These are phyloP conservation scores for Hypericum androsaemum DNA, from an alignment of 345 rosid genomes.

Conservation along the genomic window DNA sequence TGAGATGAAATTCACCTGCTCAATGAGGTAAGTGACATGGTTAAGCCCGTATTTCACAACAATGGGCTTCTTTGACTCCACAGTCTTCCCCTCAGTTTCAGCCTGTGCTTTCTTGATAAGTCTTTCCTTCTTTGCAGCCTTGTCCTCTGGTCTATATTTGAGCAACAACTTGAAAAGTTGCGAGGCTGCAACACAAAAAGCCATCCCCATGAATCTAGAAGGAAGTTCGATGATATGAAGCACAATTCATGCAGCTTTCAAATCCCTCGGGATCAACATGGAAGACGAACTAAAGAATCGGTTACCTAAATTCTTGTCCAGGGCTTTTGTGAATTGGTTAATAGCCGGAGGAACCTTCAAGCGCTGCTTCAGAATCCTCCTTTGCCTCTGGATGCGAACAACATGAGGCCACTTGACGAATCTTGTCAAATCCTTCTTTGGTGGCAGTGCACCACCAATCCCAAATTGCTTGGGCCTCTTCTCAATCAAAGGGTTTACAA, in stretches of 20 bases:
- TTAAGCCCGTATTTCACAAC: conserved; percentile 2
- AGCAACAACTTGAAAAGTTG: conserved; percentile 1
- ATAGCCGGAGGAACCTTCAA: neutral
- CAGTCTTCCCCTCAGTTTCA: neutral
- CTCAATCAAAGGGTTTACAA: too few species aligned
- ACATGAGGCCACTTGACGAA: neutral
- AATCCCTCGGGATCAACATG: too few species aligned
- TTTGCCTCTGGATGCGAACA: conserved; percentile 1
- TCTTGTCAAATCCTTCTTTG: neutral
- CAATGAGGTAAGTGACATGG: neutral
- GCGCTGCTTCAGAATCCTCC: neutral
- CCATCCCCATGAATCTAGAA: too few species aligned
- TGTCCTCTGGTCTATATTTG: too few species aligned
- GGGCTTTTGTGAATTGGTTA: neutral
- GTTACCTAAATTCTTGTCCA: neutral
- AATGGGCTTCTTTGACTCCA: conserved; percentile 1
- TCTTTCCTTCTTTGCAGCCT: too few species aligned
- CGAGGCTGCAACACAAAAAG: neutral
- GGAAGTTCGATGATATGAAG: too few species aligned
- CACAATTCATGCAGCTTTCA: too few species aligned
- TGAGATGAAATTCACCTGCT: neutral
- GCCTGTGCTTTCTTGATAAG: too few species aligned
- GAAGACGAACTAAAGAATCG: neutral
- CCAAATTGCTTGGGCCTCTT: neutral
- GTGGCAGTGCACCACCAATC: neutral